Evolutionary conservation across 768 basidiomycete genomes (phyloP), one percentile per base, ranked within the genome.

Genomic region (Auricularia cornea): DNA sequence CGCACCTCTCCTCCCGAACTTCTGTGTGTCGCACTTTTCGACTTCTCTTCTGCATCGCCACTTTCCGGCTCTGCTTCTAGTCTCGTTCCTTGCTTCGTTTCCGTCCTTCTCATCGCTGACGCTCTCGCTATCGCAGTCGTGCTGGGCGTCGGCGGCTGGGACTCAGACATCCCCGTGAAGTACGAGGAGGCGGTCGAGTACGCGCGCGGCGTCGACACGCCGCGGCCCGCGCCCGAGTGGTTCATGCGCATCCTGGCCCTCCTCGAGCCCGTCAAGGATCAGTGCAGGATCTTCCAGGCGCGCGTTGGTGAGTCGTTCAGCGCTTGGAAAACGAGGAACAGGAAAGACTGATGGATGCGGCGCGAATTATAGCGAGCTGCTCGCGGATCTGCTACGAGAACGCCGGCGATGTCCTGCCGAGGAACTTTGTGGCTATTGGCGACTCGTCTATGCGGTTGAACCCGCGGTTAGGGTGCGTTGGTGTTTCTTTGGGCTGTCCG

Each of bases 401-500:
- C 26, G 70, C 65, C 3, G 59, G 40, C 20, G 67, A 70, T 44
- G 28, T n/a, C 10, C 61, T 76, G 6, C 76, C 76, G 1, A 60
- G 64, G 11, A 77, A 76, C 62, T 77, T 69, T 52, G 65, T 76
- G 40, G 75, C 74, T 1, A 5, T 76, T 31, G 76, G 76, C n/a
- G 76, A 77, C 59, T 71, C 73, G 35, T 68, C 73, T 8, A 72
- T 76, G 73, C 48, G 56, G 44, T n/a, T 72, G 20, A 70, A 71
- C 44, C 72, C 71, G 14, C 48, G 66, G 2, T 64, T 62, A 60
- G 70, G 66, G 67, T 68, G 30, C 44, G 61, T 56, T 16, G 16
- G 11, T 26, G 20, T 1, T 48, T 48, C 18, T 40, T 40, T 8
- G 38, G 38, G 38, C 38, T 8, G 8, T 18, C 18, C 8, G 8